These are phyloP conservation scores for Cicer yamashitae DNA, from an alignment of 306 rosid species.

Conservation along the genomic window DNA sequence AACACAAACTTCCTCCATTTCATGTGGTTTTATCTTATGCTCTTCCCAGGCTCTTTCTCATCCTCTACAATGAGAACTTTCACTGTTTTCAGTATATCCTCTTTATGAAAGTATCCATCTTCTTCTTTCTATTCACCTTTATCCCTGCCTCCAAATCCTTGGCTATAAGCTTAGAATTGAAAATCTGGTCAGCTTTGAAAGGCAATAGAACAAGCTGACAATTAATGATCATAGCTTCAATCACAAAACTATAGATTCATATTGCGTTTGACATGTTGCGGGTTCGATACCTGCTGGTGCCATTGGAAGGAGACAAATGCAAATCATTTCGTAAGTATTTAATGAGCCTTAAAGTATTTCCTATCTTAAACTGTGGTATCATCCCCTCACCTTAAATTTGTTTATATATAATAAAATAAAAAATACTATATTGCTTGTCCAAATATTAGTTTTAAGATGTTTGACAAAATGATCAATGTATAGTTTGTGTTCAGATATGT, in stretches of 20 bases:
- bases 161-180: constrained; percentile 53
- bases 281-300: too few relatives aligned
- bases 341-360: too few relatives aligned
- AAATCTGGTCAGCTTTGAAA: constrained; percentile 56
- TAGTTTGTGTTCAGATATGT: background rate
- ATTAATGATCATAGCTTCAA: constrained; percentile 55
- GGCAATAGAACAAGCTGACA: constrained; percentile 59
- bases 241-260: constrained; percentile 45
- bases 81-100: constrained; percentile 49
- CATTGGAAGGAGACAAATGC: too few relatives aligned
- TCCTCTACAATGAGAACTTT: constrained; percentile 46
- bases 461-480: background rate
- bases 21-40: constrained; percentile 46
- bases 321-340: too few relatives aligned
- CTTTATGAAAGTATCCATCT: constrained; percentile 54
- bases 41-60: constrained; percentile 46
- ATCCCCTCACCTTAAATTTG: too few relatives aligned
- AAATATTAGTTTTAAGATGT: background rate
- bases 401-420: background rate
- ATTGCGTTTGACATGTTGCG: too few relatives aligned
- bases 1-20: constrained; percentile 54
- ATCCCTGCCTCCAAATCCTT: constrained; percentile 49
- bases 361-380: too few relatives aligned
- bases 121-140: constrained; percentile 53
- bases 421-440: background rate